Percentiles rank a stretch among this genome's conserved stretches.
Conservation (phyloP, 441 rosid species). For the Erysimum pusillum region DNA sequence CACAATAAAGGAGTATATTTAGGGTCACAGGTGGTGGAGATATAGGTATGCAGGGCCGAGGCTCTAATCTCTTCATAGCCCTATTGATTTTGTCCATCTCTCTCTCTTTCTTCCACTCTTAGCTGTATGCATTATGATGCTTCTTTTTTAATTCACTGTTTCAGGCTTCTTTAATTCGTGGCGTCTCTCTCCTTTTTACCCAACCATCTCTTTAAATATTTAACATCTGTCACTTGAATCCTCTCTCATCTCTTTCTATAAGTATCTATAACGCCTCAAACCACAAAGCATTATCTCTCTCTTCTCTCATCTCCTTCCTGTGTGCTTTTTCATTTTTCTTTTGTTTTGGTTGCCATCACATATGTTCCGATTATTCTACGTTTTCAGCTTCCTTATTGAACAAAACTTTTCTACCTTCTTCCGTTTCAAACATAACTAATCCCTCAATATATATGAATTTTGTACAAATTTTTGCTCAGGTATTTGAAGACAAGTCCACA, state of each 20-base stretch:
- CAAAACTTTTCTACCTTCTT: background rate
- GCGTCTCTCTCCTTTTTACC: constrained; percentile 29
- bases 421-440: background rate
- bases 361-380: constrained; percentile 6
- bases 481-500: constrained; percentile 47
- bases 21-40: constrained; percentile 52
- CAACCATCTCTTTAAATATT: constrained; percentile 33
- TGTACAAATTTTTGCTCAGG: background rate
- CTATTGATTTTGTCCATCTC: constrained; percentile 27
- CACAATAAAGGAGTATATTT: constrained; percentile 47
- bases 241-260: constrained; percentile 34
- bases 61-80: constrained; percentile 50
- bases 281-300: constrained; percentile 28
- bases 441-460: constrained; percentile 7
- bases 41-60: constrained; percentile 48
- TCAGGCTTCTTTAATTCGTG: constrained; percentile 42
- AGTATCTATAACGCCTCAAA: constrained; percentile 12
- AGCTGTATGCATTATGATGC: constrained; percentile 57
- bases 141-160: constrained; percentile 51
- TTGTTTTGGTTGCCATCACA: background rate
- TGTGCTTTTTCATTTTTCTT: background rate
- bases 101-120: constrained; percentile 50
- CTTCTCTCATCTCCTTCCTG: background rate
- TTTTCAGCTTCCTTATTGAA: background rate
- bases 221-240: constrained; percentile 18